phyloP scores from a whole-genome alignment of 352 stramenopile species.

The Pythium biforme region DNA sequence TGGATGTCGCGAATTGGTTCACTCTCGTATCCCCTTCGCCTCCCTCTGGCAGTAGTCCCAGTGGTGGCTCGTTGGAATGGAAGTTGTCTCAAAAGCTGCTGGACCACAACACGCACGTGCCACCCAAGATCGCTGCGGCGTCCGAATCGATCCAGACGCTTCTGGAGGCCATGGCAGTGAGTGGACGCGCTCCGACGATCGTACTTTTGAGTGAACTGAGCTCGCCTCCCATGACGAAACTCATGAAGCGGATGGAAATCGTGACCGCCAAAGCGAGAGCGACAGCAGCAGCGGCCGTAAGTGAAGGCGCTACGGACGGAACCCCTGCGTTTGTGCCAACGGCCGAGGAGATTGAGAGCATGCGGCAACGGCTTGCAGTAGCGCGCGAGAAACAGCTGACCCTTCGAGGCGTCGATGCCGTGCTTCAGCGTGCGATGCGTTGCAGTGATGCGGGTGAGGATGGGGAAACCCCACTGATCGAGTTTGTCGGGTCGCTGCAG shows the following conservation, averaged over 20 bases:
- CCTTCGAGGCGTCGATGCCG: constrained; percentile 27
- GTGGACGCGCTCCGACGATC: constrained; percentile 20
- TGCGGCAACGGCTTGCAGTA: constrained; percentile 14
- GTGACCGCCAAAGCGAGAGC: not conserved
- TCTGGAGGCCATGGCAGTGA: constrained; percentile 8
- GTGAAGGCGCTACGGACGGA: not conserved
- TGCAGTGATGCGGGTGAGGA: not conserved
- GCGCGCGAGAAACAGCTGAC: constrained; percentile 26
- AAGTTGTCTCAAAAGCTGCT: constrained; percentile 44
- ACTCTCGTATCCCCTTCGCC: too few relatives aligned
- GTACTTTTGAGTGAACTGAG: constrained; percentile 55
- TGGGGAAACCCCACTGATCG: constrained; percentile 14
- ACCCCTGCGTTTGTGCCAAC: constrained; percentile 8
- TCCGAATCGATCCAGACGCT: constrained; percentile 31
- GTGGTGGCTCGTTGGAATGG: constrained; percentile 34
- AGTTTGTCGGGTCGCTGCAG: constrained; percentile 34
- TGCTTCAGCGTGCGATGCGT: constrained; percentile 40
- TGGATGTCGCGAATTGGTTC: constrained; percentile 75
- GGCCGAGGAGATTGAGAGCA: constrained; percentile 21
- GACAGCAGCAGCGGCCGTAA: not conserved
- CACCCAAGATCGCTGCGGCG: constrained; percentile 32
- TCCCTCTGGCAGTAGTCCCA: not conserved
- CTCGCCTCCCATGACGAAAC: constrained; percentile 46
- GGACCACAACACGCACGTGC: constrained; percentile 43
- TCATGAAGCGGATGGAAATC: constrained; percentile 34